These are phyloP conservation scores for Inonotus hispidus DNA, from an alignment of 1,284 basidiomycete species.

Conservation along the genomic window DNA sequence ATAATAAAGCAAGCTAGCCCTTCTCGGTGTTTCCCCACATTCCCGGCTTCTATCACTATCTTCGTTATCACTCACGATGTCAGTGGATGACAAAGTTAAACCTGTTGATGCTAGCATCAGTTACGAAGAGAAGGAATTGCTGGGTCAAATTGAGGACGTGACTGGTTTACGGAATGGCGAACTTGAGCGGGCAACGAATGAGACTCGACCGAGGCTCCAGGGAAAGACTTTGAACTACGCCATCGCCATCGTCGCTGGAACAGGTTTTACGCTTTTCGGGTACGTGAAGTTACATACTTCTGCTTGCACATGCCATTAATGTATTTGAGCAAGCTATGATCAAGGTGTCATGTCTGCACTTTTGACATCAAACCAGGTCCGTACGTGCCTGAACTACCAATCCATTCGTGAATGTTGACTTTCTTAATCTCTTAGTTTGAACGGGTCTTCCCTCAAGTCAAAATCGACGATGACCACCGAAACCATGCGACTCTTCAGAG, in stretches of 20 bases:
- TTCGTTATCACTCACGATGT: too few species aligned
- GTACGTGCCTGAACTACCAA: neutral
- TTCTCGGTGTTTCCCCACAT: neutral
- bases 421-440: conserved; percentile 30
- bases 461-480: conserved; percentile 29
- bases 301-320: neutral
- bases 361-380: conserved; percentile 41
- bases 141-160: conserved; percentile 9
- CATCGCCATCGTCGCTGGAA: conserved; percentile 47
- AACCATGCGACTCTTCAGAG: conserved; percentile 51
- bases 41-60: neutral
- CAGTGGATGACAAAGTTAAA: neutral
- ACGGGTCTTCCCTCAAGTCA: conserved; percentile 43
- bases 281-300: conserved; percentile 23
- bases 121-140: neutral
- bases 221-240: conserved; percentile 39
- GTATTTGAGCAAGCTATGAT: conserved; percentile 40
- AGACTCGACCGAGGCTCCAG: conserved; percentile 31
- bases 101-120: neutral
- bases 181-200: conserved; percentile 1
- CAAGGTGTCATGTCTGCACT: conserved; percentile 63
- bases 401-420: neutral
- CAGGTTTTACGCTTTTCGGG: conserved; percentile 57
- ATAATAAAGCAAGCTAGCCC: neutral
- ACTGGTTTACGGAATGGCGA: conserved; percentile 7